Conservation (phyloP, 2,329 filamentous ascomycete species). For the Paecilomyces variotii region DNA sequence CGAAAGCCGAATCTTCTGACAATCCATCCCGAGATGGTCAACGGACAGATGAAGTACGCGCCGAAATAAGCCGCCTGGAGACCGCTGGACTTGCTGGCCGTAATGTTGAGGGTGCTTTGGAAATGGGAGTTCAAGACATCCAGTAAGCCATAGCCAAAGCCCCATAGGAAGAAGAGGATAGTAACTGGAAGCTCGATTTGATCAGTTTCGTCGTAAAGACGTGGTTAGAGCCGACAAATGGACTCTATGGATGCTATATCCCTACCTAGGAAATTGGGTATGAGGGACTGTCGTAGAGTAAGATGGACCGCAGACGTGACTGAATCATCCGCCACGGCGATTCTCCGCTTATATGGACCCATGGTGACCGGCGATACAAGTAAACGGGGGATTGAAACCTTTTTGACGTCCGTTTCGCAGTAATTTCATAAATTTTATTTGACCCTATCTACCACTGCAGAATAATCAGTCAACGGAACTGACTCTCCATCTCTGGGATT, state of each 20-base stretch:
- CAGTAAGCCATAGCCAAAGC: conserved; percentile 50
- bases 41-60: conserved; percentile 38
- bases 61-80: conserved; percentile 35
- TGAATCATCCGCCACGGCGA: conserved; percentile 30
- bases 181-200: conserved; percentile 39
- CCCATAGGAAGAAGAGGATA: conserved; percentile 58
- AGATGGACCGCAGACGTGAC: conserved; percentile 53
- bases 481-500: neutral
- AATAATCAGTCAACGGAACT: neutral
- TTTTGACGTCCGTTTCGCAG: neutral
- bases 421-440: neutral
- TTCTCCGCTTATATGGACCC: conserved; percentile 14
- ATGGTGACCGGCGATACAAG: conserved; percentile 31
- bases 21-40: conserved; percentile 29
- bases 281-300: conserved; percentile 58
- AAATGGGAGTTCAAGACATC: conserved; percentile 46
- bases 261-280: conserved; percentile 49
- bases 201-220: neutral
- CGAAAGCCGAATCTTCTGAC: conserved; percentile 41
- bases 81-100: conserved; percentile 35
- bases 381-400: neutral
- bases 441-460: too few relatives aligned
- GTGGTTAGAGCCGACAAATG: too few relatives aligned
- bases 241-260: neutral
- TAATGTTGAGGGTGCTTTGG: conserved; percentile 37